Evolutionary conservation across 176 grass and related monocot species (phyloP).

Genomic region (Triticum timopheevii): DNA sequence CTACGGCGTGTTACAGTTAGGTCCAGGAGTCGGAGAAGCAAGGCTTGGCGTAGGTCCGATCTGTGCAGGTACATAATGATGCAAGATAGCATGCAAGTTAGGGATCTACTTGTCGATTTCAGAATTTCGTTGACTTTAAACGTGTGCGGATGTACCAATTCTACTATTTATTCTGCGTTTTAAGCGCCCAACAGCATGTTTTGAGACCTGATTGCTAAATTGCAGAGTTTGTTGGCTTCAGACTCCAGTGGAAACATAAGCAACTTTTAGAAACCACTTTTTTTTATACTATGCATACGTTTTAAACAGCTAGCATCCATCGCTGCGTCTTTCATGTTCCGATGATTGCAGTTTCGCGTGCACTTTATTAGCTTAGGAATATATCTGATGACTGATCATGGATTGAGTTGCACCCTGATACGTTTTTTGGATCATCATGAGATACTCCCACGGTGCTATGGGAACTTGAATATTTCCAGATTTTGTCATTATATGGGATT

Average conservation of each 20-base stretch:
- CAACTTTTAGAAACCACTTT: background rate
- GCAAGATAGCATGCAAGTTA: background rate
- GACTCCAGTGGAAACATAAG: background rate
- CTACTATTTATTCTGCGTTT: background rate
- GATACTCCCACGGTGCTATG: background rate
- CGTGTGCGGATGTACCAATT: background rate
- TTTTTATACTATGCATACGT: background rate
- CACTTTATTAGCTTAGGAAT: background rate
- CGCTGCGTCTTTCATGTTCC: background rate
- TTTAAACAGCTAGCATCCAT: background rate
- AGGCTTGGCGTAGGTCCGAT: background rate
- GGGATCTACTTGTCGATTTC: conserved; percentile 10
- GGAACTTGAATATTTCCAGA: background rate
- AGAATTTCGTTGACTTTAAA: background rate
- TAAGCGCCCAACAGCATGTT: background rate
- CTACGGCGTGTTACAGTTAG: background rate
- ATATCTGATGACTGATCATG: background rate
- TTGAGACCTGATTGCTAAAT: conserved; percentile 14
- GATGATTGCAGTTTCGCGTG: background rate
- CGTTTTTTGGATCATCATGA: background rate
- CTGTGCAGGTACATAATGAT: background rate
- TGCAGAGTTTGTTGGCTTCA: background rate
- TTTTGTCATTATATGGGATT: background rate
- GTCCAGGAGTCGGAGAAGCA: background rate
- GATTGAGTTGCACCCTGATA: background rate